phyloP scores from a whole-genome alignment of 305 asterid genomes.

The Solanum hybrid region DNA sequence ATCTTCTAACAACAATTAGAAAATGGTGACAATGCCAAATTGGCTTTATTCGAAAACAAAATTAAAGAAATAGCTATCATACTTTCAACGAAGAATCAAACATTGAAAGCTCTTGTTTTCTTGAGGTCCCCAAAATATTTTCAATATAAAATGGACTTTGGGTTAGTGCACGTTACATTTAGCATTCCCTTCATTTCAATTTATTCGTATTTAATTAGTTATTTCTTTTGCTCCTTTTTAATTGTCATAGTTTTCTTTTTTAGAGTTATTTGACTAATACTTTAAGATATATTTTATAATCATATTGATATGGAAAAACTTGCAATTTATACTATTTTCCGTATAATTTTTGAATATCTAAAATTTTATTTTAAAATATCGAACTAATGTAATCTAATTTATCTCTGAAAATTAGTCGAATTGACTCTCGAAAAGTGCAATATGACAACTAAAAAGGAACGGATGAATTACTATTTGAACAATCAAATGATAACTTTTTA shows the following conservation, averaged over 20 bases:
- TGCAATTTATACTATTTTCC: no score
- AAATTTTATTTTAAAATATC: no score
- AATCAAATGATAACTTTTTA: neutral
- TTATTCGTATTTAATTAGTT: neutral
- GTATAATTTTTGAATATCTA: no score
- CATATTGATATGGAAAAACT: neutral
- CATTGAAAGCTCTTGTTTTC: neutral
- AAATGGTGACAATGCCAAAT: neutral
- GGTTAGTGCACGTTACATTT: neutral
- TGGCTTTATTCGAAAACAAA: neutral
- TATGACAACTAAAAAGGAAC: neutral
- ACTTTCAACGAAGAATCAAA: neutral
- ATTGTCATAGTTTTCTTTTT: no score
- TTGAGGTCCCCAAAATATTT: neutral
- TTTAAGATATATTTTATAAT: no score
- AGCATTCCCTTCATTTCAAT: neutral
- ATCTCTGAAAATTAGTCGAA: neutral
- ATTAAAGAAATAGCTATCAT: neutral
- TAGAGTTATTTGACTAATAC: rapidly evolving
- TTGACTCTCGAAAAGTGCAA: neutral
- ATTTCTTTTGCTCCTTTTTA: rapidly evolving
- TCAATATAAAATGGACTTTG: neutral
- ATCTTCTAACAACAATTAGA: neutral
- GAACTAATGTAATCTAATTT: no score
- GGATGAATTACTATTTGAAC: neutral